Evolutionary conservation across 2,329 filamentous ascomycete genomes (phyloP).

Genomic region (Allantophomopsis lycopodina): DNA sequence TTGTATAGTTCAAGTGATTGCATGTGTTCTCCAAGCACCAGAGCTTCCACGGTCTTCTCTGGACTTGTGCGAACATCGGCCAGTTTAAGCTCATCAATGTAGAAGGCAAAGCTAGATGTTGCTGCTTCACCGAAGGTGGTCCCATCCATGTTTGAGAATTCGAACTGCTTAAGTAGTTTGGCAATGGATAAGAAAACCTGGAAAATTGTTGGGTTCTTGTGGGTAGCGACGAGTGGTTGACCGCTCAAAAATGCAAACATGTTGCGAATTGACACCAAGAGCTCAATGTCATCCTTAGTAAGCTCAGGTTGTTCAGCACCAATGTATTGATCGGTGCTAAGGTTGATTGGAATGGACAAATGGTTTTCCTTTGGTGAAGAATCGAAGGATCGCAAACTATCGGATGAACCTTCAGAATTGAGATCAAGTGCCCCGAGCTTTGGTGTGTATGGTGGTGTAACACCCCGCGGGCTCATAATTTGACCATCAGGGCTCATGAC

Average conservation of each 20-base stretch:
- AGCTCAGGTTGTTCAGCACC: slow-evolving; percentile 21
- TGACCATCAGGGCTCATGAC: slow-evolving; percentile 30
- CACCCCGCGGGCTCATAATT: slow-evolving; percentile 20
- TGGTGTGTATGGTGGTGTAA: slow-evolving; percentile 22
- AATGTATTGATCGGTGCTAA: slow-evolving; percentile 4
- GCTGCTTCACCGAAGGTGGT: slow-evolving; percentile 45
- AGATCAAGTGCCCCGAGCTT: slow-evolving; percentile 4
- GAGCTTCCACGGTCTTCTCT: slow-evolving; percentile 79
- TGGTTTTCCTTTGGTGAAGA: slow-evolving; percentile 28
- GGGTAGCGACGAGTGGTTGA: slow-evolving; percentile 47
- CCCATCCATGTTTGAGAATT: slow-evolving; percentile 40
- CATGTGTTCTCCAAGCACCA: slow-evolving; percentile 83
- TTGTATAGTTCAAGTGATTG: slow-evolving; percentile 72
- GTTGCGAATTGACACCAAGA: slow-evolving; percentile 45
- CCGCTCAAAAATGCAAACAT: slow-evolving; percentile 52
- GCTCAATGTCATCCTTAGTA: slow-evolving; percentile 33
- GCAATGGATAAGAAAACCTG: slow-evolving; percentile 39
- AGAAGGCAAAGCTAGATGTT: slow-evolving; percentile 55
- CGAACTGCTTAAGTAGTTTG: slow-evolving; percentile 38
- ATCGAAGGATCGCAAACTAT: slow-evolving; percentile 7
- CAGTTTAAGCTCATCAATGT: slow-evolving; percentile 63
- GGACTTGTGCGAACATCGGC: slow-evolving; percentile 70
- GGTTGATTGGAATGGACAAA: slow-evolving; percentile 34
- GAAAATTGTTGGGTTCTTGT: slow-evolving; percentile 35
- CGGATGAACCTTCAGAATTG: slow-evolving; percentile 8